Evolutionary conservation across 805 yeast species (phyloP).

Genomic region (Nakazawaea anatomiae): DNA sequence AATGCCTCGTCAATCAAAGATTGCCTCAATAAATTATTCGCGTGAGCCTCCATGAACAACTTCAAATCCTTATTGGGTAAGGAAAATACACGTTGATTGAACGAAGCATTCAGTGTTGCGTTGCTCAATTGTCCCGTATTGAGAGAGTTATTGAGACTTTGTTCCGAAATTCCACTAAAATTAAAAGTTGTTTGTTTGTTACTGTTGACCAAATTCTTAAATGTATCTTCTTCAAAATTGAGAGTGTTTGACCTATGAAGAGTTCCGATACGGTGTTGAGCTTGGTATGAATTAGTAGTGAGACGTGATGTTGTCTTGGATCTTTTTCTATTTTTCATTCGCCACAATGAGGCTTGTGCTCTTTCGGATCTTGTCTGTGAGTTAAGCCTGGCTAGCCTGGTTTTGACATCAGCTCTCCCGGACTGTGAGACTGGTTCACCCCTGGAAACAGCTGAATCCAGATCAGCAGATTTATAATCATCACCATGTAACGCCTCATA

Average conservation of each 20-base stretch:
- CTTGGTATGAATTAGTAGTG: constrained; percentile 22
- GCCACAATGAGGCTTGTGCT: constrained; percentile 57
- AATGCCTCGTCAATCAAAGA: constrained; percentile 57
- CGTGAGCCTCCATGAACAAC: constrained; percentile 30
- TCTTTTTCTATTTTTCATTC: constrained; percentile 55
- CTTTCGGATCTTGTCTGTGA: constrained; percentile 46
- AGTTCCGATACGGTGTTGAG: constrained; percentile 8
- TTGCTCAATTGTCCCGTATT: not conserved
- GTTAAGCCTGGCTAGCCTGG: constrained; percentile 29
- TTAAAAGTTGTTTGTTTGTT: constrained; percentile 4
- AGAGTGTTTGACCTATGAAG: constrained; percentile 5
- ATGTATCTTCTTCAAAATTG: not conserved
- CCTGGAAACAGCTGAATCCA: not conserved
- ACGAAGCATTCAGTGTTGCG: not conserved
- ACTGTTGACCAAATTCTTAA: not conserved
- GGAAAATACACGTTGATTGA: constrained; percentile 7
- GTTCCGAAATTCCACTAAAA: not conserved
- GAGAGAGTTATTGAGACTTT: not conserved
- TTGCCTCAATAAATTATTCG: constrained; percentile 50
- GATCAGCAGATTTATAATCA: constrained; percentile 8
- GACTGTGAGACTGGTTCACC: not conserved
- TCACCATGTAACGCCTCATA: constrained; percentile 47
- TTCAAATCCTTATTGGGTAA: constrained; percentile 9
- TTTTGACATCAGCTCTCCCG: constrained; percentile 15
- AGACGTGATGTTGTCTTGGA: constrained; percentile 37